Base-by-base conservation (phyloP, 1,284 basidiomycete species). In the Peniophora sp. region DNA sequence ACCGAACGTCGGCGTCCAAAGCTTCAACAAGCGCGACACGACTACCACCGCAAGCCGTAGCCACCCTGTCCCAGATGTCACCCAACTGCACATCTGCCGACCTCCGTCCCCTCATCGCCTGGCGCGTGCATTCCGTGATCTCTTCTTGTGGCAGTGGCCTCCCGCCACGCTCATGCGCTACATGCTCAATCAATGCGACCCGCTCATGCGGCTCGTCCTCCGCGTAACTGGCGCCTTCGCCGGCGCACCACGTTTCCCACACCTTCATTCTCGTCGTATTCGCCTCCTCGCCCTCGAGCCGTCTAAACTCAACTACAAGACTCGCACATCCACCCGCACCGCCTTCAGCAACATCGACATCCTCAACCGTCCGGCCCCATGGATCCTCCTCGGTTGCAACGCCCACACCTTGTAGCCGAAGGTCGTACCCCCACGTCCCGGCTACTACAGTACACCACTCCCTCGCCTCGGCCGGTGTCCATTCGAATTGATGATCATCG, bases 401-500 rank as follows among this genome's bases (percentile, higher is more conserved):
- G 1, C 87, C 88, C 34, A 89, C 72, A 2, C 76, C 76, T 3
- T 70, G 66, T 3, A 78, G 60, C 39, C 79, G 69, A 3, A 86
- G 77, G 1, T 72, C 68, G 56, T 92, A 94, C 3, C 88, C 90
- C 85, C 88, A 94, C 54, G 81, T 77, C 9, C 66, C 65, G 1
- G 88, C 89, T 2, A 73, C 74, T 0, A 63, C 65, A 22, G 68
- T 59, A 58, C 87, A 92, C 87, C 90, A 97, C 9, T 61, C 59
- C 25, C 68, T 63, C 64, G 95, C 97, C 63, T 97, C 94, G 2
- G 79, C 77, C 0, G 70, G 66, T 0, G 91, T 96, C 89, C 91
- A 96, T 66, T 97, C 94, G 60, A 96, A 91, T 63, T 95, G 91
- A 69, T 97, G 95, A 61, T 97, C 94, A 19, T 72, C 65, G 63